Conservation (phyloP, 805 yeast species). For the Candida odintsovae region DNA sequence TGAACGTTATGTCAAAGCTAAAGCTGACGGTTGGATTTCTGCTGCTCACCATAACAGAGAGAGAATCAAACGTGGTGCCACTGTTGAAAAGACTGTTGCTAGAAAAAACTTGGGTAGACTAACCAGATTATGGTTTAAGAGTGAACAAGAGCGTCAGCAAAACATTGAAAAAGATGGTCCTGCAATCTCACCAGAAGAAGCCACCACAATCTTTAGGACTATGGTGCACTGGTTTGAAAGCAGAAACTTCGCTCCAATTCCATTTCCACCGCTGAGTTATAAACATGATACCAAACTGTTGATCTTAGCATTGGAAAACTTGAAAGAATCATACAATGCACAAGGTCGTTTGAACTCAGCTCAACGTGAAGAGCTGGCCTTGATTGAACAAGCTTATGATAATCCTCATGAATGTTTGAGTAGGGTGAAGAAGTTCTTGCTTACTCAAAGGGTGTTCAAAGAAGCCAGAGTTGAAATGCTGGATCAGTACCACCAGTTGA, state of each 20-base stretch:
- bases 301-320: slow-evolving; percentile 80
- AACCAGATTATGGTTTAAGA: slow-evolving; percentile 86
- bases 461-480: slow-evolving; percentile 84
- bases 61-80: slow-evolving; percentile 80
- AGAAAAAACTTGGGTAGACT: slow-evolving; percentile 89
- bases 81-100: slow-evolving; percentile 91
- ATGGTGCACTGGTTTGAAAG: slow-evolving; percentile 91
- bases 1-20: slow-evolving; percentile 84
- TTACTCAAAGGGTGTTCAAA: slow-evolving; percentile 89
- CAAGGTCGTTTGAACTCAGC: slow-evolving; percentile 75
- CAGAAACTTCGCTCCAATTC: slow-evolving; percentile 77
- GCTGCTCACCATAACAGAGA: slow-evolving; percentile 92
- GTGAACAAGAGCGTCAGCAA: slow-evolving; percentile 86
- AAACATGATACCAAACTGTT: slow-evolving; percentile 90
- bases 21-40: slow-evolving; percentile 95
- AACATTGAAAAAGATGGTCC: slow-evolving; percentile 83
- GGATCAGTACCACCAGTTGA: slow-evolving; percentile 79
- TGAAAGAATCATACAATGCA: slow-evolving; percentile 75
- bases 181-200: slow-evolving; percentile 78
- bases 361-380: slow-evolving; percentile 87
- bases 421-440: slow-evolving; percentile 71
- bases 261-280: slow-evolving; percentile 88
- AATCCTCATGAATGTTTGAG: slow-evolving; percentile 91
- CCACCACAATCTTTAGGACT: slow-evolving; percentile 77
- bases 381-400: slow-evolving; percentile 95